Evolutionary conservation across 2,329 filamentous ascomycete genomes (phyloP).

Genomic region (Tolypocladium tundrense): DNA sequence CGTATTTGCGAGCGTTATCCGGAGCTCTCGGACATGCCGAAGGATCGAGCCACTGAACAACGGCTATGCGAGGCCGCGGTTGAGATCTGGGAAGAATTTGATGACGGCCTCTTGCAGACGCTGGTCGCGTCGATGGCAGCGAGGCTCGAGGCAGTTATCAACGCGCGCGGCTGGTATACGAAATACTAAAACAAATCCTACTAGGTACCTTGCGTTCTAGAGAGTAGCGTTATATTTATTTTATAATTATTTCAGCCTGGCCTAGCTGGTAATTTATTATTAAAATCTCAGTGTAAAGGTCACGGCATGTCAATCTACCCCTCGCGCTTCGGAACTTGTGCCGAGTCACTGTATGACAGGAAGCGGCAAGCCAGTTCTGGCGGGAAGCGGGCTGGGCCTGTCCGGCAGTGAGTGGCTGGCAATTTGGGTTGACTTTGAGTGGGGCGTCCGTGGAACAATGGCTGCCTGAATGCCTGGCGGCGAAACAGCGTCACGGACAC

Average conservation of each 20-base stretch:
- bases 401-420: too few species aligned
- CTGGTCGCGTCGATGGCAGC: not conserved
- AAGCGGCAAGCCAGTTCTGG: too few species aligned
- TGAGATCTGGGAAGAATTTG: conserved; percentile 1
- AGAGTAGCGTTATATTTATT: not conserved
- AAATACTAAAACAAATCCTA: conserved; percentile 1
- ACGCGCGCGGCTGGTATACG: conserved; percentile 1
- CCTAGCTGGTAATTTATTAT: not conserved
- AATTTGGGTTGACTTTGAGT: too few species aligned
- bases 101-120: not conserved
- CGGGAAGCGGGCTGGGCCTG: too few species aligned
- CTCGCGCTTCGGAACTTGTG: not conserved
- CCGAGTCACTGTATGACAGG: too few species aligned
- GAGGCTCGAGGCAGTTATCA: not conserved
- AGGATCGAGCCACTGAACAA: not conserved
- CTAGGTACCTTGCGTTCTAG: not conserved
- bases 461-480: too few species aligned
- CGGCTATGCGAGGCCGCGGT: not conserved
- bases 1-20: conserved; percentile 3
- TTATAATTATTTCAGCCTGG: not conserved
- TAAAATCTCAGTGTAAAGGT: not conserved
- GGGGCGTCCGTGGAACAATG: too few species aligned
- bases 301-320: not conserved
- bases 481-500: too few species aligned
- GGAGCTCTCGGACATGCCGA: not conserved